Percentiles rank a stretch among this genome's conserved stretches.
These are phyloP conservation scores for Heliamphora pulchella DNA, from an alignment of 179 eudicot species.

Conservation along the genomic window DNA sequence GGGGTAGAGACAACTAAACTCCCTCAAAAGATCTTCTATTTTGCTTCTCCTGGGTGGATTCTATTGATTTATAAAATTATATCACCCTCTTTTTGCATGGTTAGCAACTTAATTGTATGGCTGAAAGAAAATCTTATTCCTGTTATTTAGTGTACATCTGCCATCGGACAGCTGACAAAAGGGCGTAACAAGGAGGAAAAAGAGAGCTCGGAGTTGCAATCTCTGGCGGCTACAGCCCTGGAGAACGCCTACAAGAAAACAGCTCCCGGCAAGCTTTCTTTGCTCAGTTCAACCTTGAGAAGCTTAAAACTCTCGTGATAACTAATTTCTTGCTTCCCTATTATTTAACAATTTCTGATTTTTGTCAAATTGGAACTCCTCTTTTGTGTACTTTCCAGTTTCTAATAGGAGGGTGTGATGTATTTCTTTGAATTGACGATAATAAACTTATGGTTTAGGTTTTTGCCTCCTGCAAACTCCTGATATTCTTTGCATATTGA, in stretches of 20 bases:
- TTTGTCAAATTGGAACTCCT: neutral
- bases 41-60: no score
- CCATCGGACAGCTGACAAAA: conserved; percentile 62
- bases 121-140: neutral
- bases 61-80: no score
- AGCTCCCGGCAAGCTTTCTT: conserved; percentile 56
- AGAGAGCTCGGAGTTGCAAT: conserved; percentile 57
- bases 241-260: conserved; percentile 69
- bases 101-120: neutral
- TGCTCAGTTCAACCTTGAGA: conserved; percentile 56
- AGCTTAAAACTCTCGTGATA: conserved; percentile 48
- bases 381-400: neutral
- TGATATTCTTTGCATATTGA: neutral
- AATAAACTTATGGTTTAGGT: neutral
- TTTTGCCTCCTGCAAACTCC: neutral
- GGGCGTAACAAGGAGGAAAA: conserved; percentile 89
- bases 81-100: no score
- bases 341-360: neutral
- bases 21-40: no score
- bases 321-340: neutral
- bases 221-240: conserved; percentile 65
- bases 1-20: no score
- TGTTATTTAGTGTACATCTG: conserved; percentile 56
- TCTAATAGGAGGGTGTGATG: neutral
- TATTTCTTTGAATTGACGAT: neutral